Evolutionary conservation across 2,329 filamentous ascomycete genomes (phyloP), one percentile per base, ranked within the genome.

Genomic region (Cladosporium sp.): DNA sequence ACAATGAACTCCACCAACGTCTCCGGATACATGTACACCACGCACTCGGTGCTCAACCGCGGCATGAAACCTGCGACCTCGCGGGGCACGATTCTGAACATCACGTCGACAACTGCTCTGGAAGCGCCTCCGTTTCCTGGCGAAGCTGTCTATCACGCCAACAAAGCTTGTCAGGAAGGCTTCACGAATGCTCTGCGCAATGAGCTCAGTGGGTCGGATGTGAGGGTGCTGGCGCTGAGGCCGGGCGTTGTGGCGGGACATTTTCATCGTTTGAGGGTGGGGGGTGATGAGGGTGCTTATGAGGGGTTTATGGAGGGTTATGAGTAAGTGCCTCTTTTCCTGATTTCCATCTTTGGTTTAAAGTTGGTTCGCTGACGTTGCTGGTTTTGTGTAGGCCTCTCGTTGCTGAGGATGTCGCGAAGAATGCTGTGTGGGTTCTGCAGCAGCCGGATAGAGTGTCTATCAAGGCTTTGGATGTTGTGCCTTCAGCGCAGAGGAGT

Each of bases 1-100:
- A 70, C 68, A 3, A 77, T 77, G 73, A 70, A 69, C 38, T 60
- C 62, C 36, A 77, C 74, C 0, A 77, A 78, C 52, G 68, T 77
- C 51, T 70, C 71, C 50, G 74, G 75, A 2, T 64, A 68, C 55
- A 74, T 78, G 69, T 73, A 68, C 40, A 67, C 67, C 0, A 69
- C 73, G 0, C 68, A 77, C 52, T 66, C 70, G 0, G 72, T 72
- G 0, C 65, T 77, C 2, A 77, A 76, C 38, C 65, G 63, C 22
- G 74, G 75, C 67, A 65, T 70, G 50, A 53, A 60, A 8, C 59
- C 63, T 0, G 45, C 45, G 19, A 39, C 43, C n/a, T 22, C 43
- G 6, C 45, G 38, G 16, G 68, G 68, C 25, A 75, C 71, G 1
- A 76, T 78, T 20, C 53, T 78, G 0, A 78, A 77, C 53, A 60